These are phyloP conservation scores for Periconia digitata DNA, from an alignment of 2,329 filamentous ascomycete species.

Conservation along the genomic window DNA sequence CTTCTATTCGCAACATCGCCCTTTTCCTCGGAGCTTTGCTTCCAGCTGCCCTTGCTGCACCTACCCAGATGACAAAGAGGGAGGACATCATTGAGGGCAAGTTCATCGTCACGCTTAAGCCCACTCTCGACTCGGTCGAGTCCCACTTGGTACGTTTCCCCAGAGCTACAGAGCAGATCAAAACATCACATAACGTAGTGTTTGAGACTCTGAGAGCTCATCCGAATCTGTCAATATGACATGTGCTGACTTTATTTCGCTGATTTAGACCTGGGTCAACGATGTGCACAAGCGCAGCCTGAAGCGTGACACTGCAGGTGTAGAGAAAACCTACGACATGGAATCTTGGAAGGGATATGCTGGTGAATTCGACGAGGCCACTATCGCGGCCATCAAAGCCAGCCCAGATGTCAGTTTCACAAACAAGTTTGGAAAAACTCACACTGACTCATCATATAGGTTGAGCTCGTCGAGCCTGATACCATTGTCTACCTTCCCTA, in stretches of 20 bases:
- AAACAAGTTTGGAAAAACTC: too few species aligned
- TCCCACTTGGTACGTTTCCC: too few species aligned
- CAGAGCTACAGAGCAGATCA: too few species aligned
- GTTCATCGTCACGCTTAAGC: slow-evolving; percentile 28
- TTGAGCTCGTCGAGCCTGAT: slow-evolving; percentile 18
- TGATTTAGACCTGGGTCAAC: slow-evolving; percentile 30
- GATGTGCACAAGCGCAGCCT: slow-evolving; percentile 44
- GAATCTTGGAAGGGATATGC: slow-evolving; percentile 47
- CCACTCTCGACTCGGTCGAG: slow-evolving; percentile 24
- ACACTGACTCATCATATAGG: slow-evolving; percentile 2
- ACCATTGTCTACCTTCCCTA: slow-evolving; percentile 14
- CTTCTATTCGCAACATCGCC: background rate
- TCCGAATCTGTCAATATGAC: too few species aligned
- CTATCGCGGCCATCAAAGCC: slow-evolving; percentile 42
- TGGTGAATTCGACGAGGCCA: slow-evolving; percentile 49
- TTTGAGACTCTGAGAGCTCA: too few species aligned
- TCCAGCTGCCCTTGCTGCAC: slow-evolving; percentile 13
- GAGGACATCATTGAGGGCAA: slow-evolving; percentile 19
- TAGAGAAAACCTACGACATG: slow-evolving; percentile 49
- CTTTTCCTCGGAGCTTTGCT: slow-evolving; percentile 4
- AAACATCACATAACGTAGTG: too few species aligned
- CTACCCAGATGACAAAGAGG: slow-evolving; percentile 11
- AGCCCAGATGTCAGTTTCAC: slow-evolving; percentile 22
- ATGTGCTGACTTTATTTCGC: too few species aligned
- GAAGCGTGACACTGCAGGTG: slow-evolving; percentile 34